Evolutionary conservation across 331 rosid species (phyloP), one percentile per base, ranked within the genome.

Genomic region (Rosa hybrid): DNA sequence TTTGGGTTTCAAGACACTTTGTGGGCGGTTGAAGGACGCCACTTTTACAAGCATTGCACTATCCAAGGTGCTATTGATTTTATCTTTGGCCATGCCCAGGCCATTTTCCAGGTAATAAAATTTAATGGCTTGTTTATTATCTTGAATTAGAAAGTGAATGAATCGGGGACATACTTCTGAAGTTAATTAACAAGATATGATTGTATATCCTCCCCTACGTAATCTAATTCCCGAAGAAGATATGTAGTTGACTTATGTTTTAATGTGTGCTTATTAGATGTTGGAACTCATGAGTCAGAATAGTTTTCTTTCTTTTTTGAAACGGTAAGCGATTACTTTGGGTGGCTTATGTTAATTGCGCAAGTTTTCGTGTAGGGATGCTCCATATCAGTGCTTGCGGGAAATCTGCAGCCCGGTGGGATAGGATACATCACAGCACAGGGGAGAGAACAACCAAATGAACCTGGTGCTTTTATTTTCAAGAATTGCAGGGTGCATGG

Each of bases 41-140:
- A 95, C 16, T 91, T 87, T 84, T 95, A 90, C 69, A 80, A 84
- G n/a, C 90, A 67, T 71, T 95, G 99, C 71, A 90, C 94, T 34
- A 89, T 95, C 5, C 96, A 95, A 85, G 99, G 99, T 62, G 97
- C 96, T 34, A 78, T 95, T 39, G 99, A 95, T 83, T 95, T 95
- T 50, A 95, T 95, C 57, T 93, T 95, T 69, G 99, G 99, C 44
- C 78, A 81, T 14, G 99, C 39, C 39, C 39, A 34, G 39, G 39
- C 39, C 39, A 34, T 34, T 34, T 34, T 34, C 39, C 39, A 34
- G 39, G 39, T 34, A 34, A 34, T 34, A 34, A 3, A 34, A 34
- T 34, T 34, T 3, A 34, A 34, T 34, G 39, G 39, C 39, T 34
- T 34, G 4, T 34, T 34, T 34, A 3, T 34, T 34, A 34, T 34